Base-by-base conservation (phyloP, 2,329 filamentous ascomycete genomes). In the Metarhizium humberi region DNA sequence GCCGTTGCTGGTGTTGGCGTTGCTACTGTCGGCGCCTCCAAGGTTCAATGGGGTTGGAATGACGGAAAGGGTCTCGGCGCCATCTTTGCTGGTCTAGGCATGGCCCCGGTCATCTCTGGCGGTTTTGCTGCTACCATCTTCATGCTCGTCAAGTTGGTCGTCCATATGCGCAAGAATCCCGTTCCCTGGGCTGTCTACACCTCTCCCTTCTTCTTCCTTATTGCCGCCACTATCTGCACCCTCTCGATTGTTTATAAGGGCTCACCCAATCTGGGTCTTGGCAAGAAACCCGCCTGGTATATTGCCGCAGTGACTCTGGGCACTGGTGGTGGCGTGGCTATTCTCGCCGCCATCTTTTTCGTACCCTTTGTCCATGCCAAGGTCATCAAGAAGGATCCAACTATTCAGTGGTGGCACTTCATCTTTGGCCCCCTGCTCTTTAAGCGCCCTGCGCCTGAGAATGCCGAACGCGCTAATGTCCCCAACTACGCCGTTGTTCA, bases 181-280 rank as follows among this genome's bases (percentile, higher is more conserved):
- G 77, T 88, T 2, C 79, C 76, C 6, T 89, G 85, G 86, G 86
- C 87, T 30, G 80, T 91, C 54, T 90, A 78, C 72, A 85, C 80
- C 52, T 84, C 86, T 2, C 88, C 87, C 10, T 82, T 87, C 72
- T 91, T 85, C 74, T 91, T 91, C 78, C 81, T 90, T 55, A 80
- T 91, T 57, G 86, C 87, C 55, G 85, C 78, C 55, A 88, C 85
- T 56, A 73, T 91, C 64, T 89, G 86, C 73, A 87, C 87, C 0
- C 77, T 92, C 5, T 89, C 85, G 47, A 84, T 92, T 63, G 87
- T 91, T 62, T 90, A 89, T 79, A 90, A 91, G 78, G 87, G 87
- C 36, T 89, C 87, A 10, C 86, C 87, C 29, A 84, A 76, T 57
- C 78, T 88, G 34, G 78, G 78, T 25, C 74, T 89, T 32, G 76